phyloP scores from a whole-genome alignment of 257 asterid genomes.

The Echites panduratus region DNA sequence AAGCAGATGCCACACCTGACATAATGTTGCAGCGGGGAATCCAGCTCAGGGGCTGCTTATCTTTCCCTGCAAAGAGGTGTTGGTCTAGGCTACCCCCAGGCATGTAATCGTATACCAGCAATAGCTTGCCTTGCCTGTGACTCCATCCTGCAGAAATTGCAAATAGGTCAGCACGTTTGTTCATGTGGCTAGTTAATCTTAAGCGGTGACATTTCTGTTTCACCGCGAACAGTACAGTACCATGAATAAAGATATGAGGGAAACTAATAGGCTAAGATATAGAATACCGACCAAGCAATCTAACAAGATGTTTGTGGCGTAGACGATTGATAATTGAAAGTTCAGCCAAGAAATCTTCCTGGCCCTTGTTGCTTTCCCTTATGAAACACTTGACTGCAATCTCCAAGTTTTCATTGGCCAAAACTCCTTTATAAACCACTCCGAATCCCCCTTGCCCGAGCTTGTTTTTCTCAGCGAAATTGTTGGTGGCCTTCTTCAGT shows the following conservation, averaged over 20 bases:
- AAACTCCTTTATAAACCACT: conserved; percentile 58
- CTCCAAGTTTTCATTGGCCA: conserved; percentile 52
- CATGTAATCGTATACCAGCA: conserved; percentile 87
- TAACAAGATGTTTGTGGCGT: conserved; percentile 80
- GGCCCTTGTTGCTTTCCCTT: conserved; percentile 70
- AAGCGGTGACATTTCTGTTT: neutral
- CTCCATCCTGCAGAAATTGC: conserved; percentile 71
- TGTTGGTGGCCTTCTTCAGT: conserved; percentile 66
- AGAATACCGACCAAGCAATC: conserved; percentile 56
- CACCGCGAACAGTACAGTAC: too few species aligned
- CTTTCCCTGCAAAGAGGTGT: conserved; percentile 57
- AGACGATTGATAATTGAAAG: conserved; percentile 87
- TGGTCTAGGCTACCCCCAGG: conserved; percentile 81
- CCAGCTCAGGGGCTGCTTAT: conserved; percentile 51
- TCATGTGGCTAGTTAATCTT: neutral
- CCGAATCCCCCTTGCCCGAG: conserved; percentile 92
- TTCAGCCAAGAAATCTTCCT: conserved; percentile 87
- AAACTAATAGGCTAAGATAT: too few species aligned
- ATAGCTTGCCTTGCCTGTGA: conserved; percentile 71
- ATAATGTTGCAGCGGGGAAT: conserved; percentile 50
- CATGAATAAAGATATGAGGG: neutral
- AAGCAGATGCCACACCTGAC: conserved; percentile 74
- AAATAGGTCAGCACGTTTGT: neutral
- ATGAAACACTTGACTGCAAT: conserved; percentile 81
- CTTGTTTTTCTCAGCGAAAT: conserved; percentile 60